Evolutionary conservation across 2,329 filamentous ascomycete genomes (phyloP).

Genomic region (Pyricularia grisea): DNA sequence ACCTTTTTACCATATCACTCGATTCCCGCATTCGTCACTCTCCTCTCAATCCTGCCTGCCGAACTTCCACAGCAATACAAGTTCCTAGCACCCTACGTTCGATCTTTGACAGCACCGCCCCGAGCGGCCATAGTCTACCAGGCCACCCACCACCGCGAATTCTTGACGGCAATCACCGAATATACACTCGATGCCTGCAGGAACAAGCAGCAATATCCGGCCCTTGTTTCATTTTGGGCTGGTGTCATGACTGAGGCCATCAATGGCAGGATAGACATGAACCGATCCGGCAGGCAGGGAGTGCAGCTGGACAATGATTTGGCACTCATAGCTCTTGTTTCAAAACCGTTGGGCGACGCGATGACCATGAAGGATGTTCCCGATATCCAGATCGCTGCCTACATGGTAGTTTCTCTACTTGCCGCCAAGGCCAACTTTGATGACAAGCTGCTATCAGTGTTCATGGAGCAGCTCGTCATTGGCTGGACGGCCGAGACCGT

Average conservation of each 20-base stretch:
- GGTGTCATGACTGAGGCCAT: constrained; percentile 79
- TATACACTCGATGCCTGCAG: constrained; percentile 70
- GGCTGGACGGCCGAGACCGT: constrained; percentile 70
- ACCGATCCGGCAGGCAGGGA: constrained; percentile 64
- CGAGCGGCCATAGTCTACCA: constrained; percentile 76
- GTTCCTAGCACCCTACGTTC: constrained; percentile 80
- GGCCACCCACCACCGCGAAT: constrained; percentile 65
- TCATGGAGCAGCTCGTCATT: constrained; percentile 81
- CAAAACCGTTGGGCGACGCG: constrained; percentile 66
- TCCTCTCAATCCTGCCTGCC: constrained; percentile 79
- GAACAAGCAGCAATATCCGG: constrained; percentile 63
- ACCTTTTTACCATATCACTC: constrained; percentile 91
- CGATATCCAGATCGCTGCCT: constrained; percentile 76
- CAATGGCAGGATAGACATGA: constrained; percentile 69
- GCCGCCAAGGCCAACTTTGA: constrained; percentile 73
- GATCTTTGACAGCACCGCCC: constrained; percentile 65
- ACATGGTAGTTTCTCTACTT: constrained; percentile 82
- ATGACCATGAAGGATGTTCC: constrained; percentile 66
- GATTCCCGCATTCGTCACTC: constrained; percentile 72
- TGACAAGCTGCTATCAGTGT: constrained; percentile 68
- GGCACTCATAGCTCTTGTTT: constrained; percentile 57
- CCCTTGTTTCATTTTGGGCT: constrained; percentile 83
- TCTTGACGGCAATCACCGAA: constrained; percentile 68
- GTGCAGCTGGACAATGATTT: constrained; percentile 77
- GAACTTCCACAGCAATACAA: constrained; percentile 66